phyloP scores from a whole-genome alignment of 139 green algal species.

The Diplosphaera chodatii region DNA sequence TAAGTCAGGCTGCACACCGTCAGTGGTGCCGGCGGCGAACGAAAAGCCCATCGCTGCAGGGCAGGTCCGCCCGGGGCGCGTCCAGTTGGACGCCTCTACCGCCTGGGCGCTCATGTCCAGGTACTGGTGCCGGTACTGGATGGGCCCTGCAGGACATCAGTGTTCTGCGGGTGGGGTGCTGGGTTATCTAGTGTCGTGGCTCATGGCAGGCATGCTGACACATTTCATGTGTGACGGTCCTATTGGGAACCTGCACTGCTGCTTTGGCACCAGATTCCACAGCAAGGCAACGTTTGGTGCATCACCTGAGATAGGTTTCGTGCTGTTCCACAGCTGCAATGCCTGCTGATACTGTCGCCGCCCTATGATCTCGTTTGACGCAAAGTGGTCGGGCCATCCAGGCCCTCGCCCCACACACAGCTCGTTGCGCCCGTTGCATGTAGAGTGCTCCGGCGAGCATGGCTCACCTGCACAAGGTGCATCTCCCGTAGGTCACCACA shows the following conservation, averaged over 20 bases:
- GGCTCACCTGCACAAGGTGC: conserved; percentile 32
- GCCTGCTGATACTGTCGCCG: conserved; percentile 49
- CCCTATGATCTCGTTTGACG: conserved; percentile 61
- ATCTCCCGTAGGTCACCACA: neutral
- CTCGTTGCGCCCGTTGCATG: conserved; percentile 67
- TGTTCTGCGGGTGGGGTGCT: too few species aligned
- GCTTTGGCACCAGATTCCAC: too few species aligned
- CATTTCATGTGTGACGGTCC: too few species aligned
- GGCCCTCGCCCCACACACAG: conserved; percentile 67
- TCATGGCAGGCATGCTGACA: too few species aligned
- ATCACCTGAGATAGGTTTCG: conserved; percentile 13
- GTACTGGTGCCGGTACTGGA: conserved; percentile 62
- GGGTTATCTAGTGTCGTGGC: too few species aligned
- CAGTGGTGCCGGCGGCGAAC: conserved; percentile 83
- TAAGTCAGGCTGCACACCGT: too few species aligned
- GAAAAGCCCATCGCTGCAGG: conserved; percentile 73
- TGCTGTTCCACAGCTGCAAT: conserved; percentile 33
- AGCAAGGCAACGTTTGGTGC: too few species aligned
- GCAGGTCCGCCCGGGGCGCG: conserved; percentile 52
- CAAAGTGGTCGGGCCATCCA: conserved; percentile 53
- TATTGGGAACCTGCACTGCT: too few species aligned
- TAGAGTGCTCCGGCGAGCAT: conserved; percentile 57
- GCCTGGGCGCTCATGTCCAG: conserved; percentile 62
- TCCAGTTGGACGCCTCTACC: conserved; percentile 36
- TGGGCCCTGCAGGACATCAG: conserved; percentile 24